These are phyloP conservation scores for Gynostemma pentaphyllum DNA, from an alignment of 306 rosid genomes.

Conservation along the genomic window DNA sequence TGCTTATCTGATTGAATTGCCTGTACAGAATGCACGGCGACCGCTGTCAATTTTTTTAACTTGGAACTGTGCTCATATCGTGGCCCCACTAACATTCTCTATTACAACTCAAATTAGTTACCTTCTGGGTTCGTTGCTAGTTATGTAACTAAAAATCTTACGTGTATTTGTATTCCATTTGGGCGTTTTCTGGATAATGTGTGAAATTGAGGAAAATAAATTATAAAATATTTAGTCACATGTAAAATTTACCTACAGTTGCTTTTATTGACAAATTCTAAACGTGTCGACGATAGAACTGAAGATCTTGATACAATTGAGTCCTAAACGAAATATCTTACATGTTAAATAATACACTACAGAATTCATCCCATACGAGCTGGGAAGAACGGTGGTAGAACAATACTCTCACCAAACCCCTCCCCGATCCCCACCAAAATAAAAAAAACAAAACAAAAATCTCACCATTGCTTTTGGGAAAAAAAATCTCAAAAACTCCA, in stretches of 20 bases:
- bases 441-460: constrained; percentile 3
- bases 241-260: neutral
- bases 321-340: constrained; percentile 25
- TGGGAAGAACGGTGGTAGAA: constrained; percentile 13
- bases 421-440: constrained; percentile 34
- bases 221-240: neutral
- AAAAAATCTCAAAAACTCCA: constrained; percentile 59
- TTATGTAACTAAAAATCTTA: too few species aligned
- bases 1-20: constrained; percentile 55
- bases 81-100: neutral
- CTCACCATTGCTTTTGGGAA: constrained; percentile 17
- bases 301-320: constrained; percentile 26
- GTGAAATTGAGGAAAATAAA: too few species aligned
- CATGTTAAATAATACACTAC: constrained; percentile 29
- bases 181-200: too few species aligned
- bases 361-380: constrained; percentile 23
- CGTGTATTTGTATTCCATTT: too few species aligned
- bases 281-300: neutral
- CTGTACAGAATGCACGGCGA: constrained; percentile 15
- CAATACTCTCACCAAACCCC: neutral
- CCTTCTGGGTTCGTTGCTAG: too few species aligned
- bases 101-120: too few species aligned
- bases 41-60: neutral
- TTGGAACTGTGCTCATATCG: neutral
- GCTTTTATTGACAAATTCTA: neutral